A percentile compares a stretch with the other conserved stretches of the same genome.
Evolutionary conservation across 805 yeast species (phyloP).

Genomic region (Wickerhamiella australiensis): DNA sequence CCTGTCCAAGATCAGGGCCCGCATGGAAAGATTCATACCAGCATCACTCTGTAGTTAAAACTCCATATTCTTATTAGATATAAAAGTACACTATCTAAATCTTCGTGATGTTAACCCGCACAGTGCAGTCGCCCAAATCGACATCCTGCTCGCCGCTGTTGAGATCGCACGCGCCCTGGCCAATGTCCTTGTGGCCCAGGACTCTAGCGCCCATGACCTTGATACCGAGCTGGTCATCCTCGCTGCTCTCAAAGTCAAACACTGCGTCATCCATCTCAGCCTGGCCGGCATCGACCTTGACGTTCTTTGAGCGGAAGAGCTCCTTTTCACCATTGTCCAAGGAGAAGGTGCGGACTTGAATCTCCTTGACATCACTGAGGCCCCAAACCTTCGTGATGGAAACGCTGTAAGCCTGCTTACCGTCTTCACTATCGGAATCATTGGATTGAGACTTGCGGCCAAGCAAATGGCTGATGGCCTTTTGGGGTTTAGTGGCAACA

Average conservation of each 20-base stretch:
- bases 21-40: too few species aligned
- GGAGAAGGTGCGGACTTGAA: slow-evolving; percentile 39
- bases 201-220: slow-evolving; percentile 55
- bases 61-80: not conserved
- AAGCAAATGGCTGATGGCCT: slow-evolving; percentile 35
- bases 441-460: slow-evolving; percentile 23
- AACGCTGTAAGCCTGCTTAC: slow-evolving; percentile 13
- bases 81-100: not conserved
- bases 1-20: too few species aligned
- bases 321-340: slow-evolving; percentile 35
- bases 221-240: slow-evolving; percentile 49
- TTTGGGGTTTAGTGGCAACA: slow-evolving; percentile 29
- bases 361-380: slow-evolving; percentile 21
- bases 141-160: slow-evolving; percentile 30
- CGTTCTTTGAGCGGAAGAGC: slow-evolving; percentile 50
- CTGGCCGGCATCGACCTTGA: slow-evolving; percentile 39
- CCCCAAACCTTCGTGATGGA: slow-evolving; percentile 19
- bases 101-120: not conserved
- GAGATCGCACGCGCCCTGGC: slow-evolving; percentile 39
- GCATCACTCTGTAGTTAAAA: not conserved
- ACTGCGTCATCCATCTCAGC: slow-evolving; percentile 38
- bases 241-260: slow-evolving; percentile 51
- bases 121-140: slow-evolving; percentile 15
- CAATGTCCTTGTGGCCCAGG: slow-evolving; percentile 58
- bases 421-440: slow-evolving; percentile 16